These are phyloP conservation scores for Monilinia aucupariae DNA, from an alignment of 2,329 filamentous ascomycete genomes.

Conservation along the genomic window DNA sequence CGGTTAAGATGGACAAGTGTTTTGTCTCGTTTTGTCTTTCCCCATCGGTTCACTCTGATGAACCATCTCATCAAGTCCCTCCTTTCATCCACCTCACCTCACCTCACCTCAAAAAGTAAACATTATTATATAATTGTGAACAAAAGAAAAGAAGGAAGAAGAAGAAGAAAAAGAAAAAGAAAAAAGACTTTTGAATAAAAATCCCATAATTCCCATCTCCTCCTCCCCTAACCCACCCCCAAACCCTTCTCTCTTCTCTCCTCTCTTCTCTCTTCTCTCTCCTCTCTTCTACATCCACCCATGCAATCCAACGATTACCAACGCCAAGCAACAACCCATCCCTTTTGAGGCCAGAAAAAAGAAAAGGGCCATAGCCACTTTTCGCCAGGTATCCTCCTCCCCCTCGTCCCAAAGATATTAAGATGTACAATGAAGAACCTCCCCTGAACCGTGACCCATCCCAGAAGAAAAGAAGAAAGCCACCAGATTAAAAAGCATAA, in stretches of 20 bases:
- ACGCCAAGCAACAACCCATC: neutral
- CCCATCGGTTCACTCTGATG: neutral
- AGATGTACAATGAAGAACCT: neutral
- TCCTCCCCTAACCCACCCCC: neutral
- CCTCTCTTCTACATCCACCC: neutral
- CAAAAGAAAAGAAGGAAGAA: too few species aligned
- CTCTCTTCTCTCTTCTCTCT: too few species aligned
- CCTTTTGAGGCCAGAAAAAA: neutral
- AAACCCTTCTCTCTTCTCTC: too few species aligned
- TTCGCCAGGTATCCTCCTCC: neutral
- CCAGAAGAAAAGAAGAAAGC: neutral
- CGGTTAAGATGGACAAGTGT: too few species aligned
- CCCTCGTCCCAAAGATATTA: neutral
- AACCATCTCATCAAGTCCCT: neutral
- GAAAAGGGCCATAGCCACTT: neutral
- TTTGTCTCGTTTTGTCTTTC: neutral
- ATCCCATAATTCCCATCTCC: neutral
- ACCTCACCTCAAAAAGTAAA: neutral
- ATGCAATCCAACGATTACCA: neutral
- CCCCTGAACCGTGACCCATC: neutral
- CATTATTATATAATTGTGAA: neutral
- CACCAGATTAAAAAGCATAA: constrained; percentile 1
- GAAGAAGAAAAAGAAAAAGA: too few species aligned
- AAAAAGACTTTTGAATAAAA: neutral
- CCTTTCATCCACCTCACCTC: neutral